A percentile compares a stretch with the other conserved stretches of the same genome.
These are phyloP conservation scores for Ulota crispa DNA, from an alignment of 225 moss, liverwort and hornwort genomes.

Conservation along the genomic window DNA sequence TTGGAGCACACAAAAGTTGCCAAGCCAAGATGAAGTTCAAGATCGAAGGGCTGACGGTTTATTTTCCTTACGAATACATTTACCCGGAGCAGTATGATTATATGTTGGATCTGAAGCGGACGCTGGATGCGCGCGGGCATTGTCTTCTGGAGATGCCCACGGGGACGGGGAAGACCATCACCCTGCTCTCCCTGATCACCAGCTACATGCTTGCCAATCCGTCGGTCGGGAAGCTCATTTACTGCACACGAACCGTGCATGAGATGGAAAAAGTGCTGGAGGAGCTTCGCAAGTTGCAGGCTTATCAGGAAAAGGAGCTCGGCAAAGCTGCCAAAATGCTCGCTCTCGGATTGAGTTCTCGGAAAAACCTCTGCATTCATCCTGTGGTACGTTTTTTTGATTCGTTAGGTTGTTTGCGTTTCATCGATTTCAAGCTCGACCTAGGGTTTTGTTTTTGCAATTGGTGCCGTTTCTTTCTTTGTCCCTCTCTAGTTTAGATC, in stretches of 20 bases:
- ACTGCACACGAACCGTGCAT: constrained; percentile 97
- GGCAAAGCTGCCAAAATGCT: constrained; percentile 74
- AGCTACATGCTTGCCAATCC: constrained; percentile 88
- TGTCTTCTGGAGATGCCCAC: constrained; percentile 98
- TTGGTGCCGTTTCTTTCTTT: not conserved
- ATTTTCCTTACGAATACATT: constrained; percentile 93
- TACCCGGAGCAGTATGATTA: constrained; percentile 99
- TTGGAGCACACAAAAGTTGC: not conserved
- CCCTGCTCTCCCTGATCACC: constrained; percentile 88
- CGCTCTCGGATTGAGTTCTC: constrained; percentile 88
- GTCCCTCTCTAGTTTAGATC: not conserved
- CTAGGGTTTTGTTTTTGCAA: not conserved
- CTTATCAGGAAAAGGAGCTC: constrained; percentile 83
- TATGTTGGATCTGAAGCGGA: constrained; percentile 93
- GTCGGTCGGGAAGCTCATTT: constrained; percentile 77
- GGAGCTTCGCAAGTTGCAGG: constrained; percentile 89
- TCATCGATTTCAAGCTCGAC: not conserved
- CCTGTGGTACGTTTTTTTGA: constrained; percentile 38
- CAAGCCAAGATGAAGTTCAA: constrained; percentile 77
- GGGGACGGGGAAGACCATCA: constrained; percentile 97
- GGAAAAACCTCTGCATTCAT: constrained; percentile 92
- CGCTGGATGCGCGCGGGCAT: constrained; percentile 92
- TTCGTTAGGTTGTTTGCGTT: not conserved
- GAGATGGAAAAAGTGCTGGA: constrained; percentile 99
- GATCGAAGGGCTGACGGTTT: constrained; percentile 89